Percentiles rank a stretch among this genome's conserved stretches.
These are phyloP conservation scores for Senna tora DNA, from an alignment of 306 rosid species.

Conservation along the genomic window DNA sequence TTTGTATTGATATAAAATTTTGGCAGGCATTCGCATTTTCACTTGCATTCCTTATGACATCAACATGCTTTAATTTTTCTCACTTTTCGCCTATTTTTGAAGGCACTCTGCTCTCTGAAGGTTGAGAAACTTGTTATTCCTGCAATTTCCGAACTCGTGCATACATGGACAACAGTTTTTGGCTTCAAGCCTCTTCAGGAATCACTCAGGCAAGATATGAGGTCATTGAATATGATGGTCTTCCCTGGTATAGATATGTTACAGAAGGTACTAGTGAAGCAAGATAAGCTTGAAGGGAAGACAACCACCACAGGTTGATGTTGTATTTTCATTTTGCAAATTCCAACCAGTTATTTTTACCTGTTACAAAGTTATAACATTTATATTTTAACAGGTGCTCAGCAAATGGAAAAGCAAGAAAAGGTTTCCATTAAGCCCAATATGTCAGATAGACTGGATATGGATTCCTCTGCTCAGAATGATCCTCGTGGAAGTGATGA, in stretches of 20 bases:
- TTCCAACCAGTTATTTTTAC: slow-evolving; percentile 13
- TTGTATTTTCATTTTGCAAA: slow-evolving; percentile 19
- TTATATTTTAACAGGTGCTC: slow-evolving; percentile 50
- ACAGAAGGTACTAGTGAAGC: slow-evolving; percentile 69
- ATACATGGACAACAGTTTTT: slow-evolving; percentile 81
- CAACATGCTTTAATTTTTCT: slow-evolving; percentile 34
- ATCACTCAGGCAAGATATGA: slow-evolving; percentile 74
- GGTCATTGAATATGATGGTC: slow-evolving; percentile 82
- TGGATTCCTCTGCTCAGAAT: slow-evolving; percentile 47
- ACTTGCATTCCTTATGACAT: slow-evolving; percentile 30
- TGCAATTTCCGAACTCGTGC: slow-evolving; percentile 85
- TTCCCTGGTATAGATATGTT: slow-evolving; percentile 98
- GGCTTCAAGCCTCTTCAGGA: slow-evolving; percentile 80
- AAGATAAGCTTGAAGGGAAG: slow-evolving; percentile 54
- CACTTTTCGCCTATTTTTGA: slow-evolving; percentile 34
- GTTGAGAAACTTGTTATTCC: slow-evolving; percentile 92
- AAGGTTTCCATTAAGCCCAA: slow-evolving; percentile 41
- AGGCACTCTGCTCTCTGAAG: slow-evolving; percentile 81
- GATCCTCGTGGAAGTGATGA: slow-evolving; percentile 56
- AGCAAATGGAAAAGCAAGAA: slow-evolving; percentile 46
- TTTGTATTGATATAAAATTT: slow-evolving; percentile 12
- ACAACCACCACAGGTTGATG: slow-evolving; percentile 45
- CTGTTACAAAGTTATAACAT: slow-evolving; percentile 25
- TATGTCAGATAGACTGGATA: slow-evolving; percentile 40
- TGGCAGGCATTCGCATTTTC: slow-evolving; percentile 10